A percentile compares a stretch with the other conserved stretches of the same genome.
Evolutionary conservation across 768 basidiomycete genomes (phyloP).

Genomic region (Lactarius psammicola): DNA sequence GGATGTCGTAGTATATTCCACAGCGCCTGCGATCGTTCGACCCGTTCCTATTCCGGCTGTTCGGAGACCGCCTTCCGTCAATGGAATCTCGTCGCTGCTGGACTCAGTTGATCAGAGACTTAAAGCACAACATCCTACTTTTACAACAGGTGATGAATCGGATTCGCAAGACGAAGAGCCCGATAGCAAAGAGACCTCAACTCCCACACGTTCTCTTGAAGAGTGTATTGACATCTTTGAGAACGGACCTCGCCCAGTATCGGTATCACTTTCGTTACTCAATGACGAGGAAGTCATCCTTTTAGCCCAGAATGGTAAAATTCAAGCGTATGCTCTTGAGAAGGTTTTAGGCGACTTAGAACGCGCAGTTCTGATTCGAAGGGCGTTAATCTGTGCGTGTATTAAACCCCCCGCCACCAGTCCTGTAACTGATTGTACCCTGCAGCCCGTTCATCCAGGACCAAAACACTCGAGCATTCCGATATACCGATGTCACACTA

Average conservation of each 20-base stretch:
- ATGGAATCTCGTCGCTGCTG: slow-evolving; percentile 46
- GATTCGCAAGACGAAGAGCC: slow-evolving; percentile 30
- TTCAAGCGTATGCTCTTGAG: slow-evolving; percentile 92
- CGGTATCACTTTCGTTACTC: slow-evolving; percentile 56
- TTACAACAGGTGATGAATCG: slow-evolving; percentile 29
- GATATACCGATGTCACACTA: slow-evolving; percentile 82
- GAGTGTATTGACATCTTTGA: slow-evolving; percentile 82
- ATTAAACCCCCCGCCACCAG: not conserved
- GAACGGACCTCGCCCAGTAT: slow-evolving; percentile 62
- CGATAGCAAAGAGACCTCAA: slow-evolving; percentile 22
- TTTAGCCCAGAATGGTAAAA: slow-evolving; percentile 86
- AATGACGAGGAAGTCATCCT: slow-evolving; percentile 92
- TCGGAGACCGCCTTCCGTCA: slow-evolving; percentile 24
- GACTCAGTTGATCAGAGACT: slow-evolving; percentile 57
- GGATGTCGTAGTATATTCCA: slow-evolving; percentile 4
- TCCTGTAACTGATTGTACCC: slow-evolving; percentile 19
- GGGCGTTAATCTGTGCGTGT: slow-evolving; percentile 86
- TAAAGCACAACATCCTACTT: slow-evolving; percentile 37
- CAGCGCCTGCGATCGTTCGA: slow-evolving; percentile 26
- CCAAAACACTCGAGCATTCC: slow-evolving; percentile 79
- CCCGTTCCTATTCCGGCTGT: slow-evolving; percentile 31
- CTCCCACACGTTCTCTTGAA: slow-evolving; percentile 53
- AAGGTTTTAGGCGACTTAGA: slow-evolving; percentile 89
- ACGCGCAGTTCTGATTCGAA: slow-evolving; percentile 80
- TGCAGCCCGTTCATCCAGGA: slow-evolving; percentile 78